These are phyloP conservation scores for Chrysoporthe austroafricana DNA, from an alignment of 2,329 filamentous ascomycete species.

Conservation along the genomic window DNA sequence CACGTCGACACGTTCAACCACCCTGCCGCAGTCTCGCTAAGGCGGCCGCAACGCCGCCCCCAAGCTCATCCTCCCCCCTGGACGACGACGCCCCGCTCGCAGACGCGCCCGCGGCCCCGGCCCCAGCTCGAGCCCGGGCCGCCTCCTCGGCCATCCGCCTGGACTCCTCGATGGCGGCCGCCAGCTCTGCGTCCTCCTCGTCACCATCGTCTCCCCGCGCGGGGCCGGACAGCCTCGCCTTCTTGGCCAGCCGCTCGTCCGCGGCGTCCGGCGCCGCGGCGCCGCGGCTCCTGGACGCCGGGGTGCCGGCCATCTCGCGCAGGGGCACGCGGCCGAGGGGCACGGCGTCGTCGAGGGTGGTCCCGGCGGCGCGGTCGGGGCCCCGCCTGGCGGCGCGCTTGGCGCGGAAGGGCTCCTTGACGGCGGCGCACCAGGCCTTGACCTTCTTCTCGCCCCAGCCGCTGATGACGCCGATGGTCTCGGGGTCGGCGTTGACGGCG, in stretches of 20 bases:
- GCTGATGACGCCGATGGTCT: conserved; percentile 81
- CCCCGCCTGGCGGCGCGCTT: conserved; percentile 66
- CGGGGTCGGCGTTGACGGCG: conserved; percentile 84
- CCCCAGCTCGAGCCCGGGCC: conserved; percentile 25
- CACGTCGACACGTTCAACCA: conserved; percentile 30
- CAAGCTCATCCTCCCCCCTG: conserved; percentile 49
- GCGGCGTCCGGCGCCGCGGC: conserved; percentile 34
- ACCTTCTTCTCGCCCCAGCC: conserved; percentile 98
- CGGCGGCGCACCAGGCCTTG: conserved; percentile 77
- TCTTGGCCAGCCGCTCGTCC: conserved; percentile 25
- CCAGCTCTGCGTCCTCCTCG: conserved; percentile 53
- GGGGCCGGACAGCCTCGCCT: conserved; percentile 42
- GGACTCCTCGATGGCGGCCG: conserved; percentile 51
- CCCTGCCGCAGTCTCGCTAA: conserved; percentile 60
- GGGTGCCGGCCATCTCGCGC: conserved; percentile 27
- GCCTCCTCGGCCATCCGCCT: conserved; percentile 43
- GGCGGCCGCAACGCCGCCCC: conserved; percentile 63
- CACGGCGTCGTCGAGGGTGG: conserved; percentile 34
- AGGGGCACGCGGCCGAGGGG: conserved; percentile 29
- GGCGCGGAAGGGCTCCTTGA: conserved; percentile 83
- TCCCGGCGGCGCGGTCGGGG: conserved; percentile 31
- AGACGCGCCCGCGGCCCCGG: conserved; percentile 26
- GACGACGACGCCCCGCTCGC: conserved; percentile 19
- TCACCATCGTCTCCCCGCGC: conserved; percentile 43
- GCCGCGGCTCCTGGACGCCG: conserved; percentile 41